phyloP scores from a whole-genome alignment of 257 asterid genomes.

The Capsicum pubescens region DNA sequence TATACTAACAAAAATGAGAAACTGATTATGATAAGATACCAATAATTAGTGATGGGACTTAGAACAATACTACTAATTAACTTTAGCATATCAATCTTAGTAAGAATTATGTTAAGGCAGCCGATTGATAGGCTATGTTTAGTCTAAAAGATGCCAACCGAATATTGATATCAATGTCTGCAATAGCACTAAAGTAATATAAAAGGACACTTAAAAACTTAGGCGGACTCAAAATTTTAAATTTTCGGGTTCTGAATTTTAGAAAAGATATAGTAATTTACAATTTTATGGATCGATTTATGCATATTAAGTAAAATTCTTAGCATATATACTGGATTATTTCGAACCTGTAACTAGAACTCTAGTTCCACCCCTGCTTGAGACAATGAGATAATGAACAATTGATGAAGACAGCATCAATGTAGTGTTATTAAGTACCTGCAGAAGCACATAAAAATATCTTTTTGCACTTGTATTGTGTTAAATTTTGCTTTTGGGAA shows the following conservation, averaged over 20 bases:
- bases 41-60: conserved; percentile 18
- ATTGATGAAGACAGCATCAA: neutral
- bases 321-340: neutral
- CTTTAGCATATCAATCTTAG: neutral
- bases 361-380: neutral
- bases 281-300: neutral
- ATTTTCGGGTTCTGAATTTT: neutral
- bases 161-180: neutral
- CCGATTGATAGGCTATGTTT: neutral
- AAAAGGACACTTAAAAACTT: neutral
- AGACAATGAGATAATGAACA: neutral
- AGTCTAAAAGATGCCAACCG: conserved; percentile 3
- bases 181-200: neutral
- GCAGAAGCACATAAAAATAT: neutral
- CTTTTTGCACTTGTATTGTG: neutral
- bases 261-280: neutral
- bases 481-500: neutral
- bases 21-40: conserved; percentile 7
- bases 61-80: neutral
- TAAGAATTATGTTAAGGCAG: neutral
- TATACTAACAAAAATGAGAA: neutral
- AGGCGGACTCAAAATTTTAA: neutral
- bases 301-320: neutral
- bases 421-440: neutral
- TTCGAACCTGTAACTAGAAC: neutral